A percentile compares a stretch with the other conserved stretches of the same genome.
Conservation (phyloP, 441 rosid genomes). For the Gossypium davidsonii region DNA sequence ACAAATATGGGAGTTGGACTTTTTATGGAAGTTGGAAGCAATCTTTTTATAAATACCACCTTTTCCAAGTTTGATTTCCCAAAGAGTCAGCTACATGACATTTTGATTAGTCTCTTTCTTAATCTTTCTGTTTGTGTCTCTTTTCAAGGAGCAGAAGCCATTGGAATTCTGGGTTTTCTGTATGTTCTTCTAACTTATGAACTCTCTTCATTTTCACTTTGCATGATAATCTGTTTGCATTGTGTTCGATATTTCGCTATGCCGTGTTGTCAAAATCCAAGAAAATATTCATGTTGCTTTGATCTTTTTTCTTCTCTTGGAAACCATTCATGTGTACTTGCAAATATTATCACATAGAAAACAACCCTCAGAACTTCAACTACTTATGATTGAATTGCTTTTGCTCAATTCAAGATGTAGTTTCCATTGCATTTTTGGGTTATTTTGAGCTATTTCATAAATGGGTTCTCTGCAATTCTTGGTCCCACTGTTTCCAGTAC, state of each 20-base stretch:
- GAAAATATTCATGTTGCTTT: no score
- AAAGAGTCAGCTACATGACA: neutral
- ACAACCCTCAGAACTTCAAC: no score
- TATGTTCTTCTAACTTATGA: neutral
- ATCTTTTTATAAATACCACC: neutral
- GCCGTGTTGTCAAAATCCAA: no score
- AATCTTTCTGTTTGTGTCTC: neutral
- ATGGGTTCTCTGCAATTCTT: no score
- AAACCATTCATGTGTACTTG: no score
- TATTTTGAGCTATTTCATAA: no score
- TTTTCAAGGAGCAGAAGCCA: neutral
- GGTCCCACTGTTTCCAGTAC: no score
- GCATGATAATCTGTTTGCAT: conserved; percentile 10
- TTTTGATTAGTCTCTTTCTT: neutral
- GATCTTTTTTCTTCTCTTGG: no score
- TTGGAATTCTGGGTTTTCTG: conserved; percentile 21
- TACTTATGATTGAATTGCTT: no score
- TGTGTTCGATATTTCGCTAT: neutral
- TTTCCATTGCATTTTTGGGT: no score
- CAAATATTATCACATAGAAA: no score
- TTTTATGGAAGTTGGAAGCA: neutral
- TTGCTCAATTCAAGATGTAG: no score
- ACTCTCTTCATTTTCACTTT: neutral
- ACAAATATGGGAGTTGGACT: neutral
- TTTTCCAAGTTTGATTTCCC: neutral